Conservation (phyloP, 2,329 filamentous ascomycete genomes). For the Arthrobotrys megalospora region DNA sequence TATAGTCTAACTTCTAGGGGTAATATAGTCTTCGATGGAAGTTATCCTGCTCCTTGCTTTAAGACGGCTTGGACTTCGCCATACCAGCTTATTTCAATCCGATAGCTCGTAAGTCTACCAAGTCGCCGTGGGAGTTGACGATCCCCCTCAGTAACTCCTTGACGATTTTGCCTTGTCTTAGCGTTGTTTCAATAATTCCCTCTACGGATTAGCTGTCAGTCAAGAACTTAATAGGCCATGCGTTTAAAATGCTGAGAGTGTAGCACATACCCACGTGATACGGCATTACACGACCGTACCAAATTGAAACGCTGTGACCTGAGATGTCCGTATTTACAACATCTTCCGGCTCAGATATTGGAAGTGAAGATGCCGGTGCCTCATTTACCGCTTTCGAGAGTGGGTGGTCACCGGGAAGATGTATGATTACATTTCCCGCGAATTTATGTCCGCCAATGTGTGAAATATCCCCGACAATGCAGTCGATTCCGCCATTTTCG, state of each 20-base stretch:
- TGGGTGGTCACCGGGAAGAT: constrained; percentile 73
- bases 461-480: constrained; percentile 79
- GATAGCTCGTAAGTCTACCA: constrained; percentile 33
- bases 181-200: constrained; percentile 80
- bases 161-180: constrained; percentile 77
- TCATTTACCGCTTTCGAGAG: constrained; percentile 40
- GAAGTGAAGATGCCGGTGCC: constrained; percentile 18
- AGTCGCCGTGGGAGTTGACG: constrained; percentile 72
- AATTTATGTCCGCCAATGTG: constrained; percentile 90
- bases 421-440: constrained; percentile 86
- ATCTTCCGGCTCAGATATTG: constrained; percentile 70
- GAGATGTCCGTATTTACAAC: constrained; percentile 65
- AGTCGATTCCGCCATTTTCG: constrained; percentile 66
- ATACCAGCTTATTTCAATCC: constrained; percentile 6
- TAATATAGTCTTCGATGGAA: too few relatives aligned
- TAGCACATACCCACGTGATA: constrained; percentile 73
- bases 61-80: too few relatives aligned
- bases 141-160: constrained; percentile 80
- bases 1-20: not conserved
- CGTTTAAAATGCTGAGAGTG: not conserved
- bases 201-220: constrained; percentile 65
- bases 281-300: constrained; percentile 85
- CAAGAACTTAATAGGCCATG: not conserved
- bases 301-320: constrained; percentile 78
- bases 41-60: too few relatives aligned